Percentiles rank a stretch among this genome's conserved stretches.
Evolutionary conservation across 2,329 filamentous ascomycete species (phyloP).

Genomic region (Penicillium sp.): DNA sequence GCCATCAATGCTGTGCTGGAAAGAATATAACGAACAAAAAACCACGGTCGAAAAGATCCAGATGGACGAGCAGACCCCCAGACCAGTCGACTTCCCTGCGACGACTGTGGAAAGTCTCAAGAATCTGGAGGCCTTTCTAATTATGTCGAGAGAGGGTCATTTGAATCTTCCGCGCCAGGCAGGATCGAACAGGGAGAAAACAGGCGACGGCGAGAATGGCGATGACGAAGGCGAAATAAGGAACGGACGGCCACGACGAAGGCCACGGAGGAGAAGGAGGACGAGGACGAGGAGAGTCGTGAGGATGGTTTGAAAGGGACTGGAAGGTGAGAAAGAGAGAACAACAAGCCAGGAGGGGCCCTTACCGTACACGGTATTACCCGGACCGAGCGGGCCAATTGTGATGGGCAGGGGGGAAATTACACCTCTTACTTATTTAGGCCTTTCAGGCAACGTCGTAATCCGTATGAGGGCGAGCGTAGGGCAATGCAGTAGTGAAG

Average conservation of each 20-base stretch:
- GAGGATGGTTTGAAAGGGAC: constrained; percentile 4
- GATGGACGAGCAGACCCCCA: constrained; percentile 25
- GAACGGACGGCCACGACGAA: constrained; percentile 30
- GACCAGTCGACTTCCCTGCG: constrained; percentile 22
- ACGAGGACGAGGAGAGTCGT: constrained; percentile 15
- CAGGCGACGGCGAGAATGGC: neutral
- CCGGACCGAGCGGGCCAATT: constrained; percentile 5
- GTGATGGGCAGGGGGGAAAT: neutral
- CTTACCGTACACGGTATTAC: constrained; percentile 8
- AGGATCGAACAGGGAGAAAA: constrained; percentile 13
- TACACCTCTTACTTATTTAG: neutral
- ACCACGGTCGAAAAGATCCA: constrained; percentile 18
- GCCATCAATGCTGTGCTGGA: constrained; percentile 31
- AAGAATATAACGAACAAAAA: neutral
- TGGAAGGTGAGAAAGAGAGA: constrained; percentile 10
- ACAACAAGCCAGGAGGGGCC: constrained; percentile 11
- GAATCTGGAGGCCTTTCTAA: constrained; percentile 27
- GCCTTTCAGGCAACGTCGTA: neutral
- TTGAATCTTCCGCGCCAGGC: constrained; percentile 28
- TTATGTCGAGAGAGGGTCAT: constrained; percentile 21
- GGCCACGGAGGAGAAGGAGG: constrained; percentile 17
- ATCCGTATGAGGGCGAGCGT: neutral
- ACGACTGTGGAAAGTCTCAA: constrained; percentile 17
- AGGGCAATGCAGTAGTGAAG: neutral
- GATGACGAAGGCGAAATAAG: constrained; percentile 10